Evolutionary conservation across 2,329 filamentous ascomycete species (phyloP), one percentile per base, ranked within the genome.

Genomic region (Colletotrichum neosansevieriae): DNA sequence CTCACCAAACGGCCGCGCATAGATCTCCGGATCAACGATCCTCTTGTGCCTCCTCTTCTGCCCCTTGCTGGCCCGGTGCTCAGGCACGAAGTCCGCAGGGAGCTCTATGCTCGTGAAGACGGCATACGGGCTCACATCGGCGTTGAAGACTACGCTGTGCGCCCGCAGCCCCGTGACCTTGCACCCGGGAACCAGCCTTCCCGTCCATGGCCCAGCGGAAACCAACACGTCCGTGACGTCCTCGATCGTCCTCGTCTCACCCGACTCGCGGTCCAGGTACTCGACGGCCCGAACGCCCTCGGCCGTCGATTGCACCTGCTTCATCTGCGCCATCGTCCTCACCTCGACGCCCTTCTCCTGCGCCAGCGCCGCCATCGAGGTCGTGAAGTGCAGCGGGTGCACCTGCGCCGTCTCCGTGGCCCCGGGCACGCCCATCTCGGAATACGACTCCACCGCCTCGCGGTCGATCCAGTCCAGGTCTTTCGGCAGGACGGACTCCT

Each of bases 331-430:
- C 10, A 90, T 89, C 49, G 91, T 84, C 34, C 88, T 83, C 60
- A 98, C 85, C 21, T 90, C 86, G 71, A 87, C 89, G 2, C 92
- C 92, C 29, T 85, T 86, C 58, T 92, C 88, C 63, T 87, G 81
- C 0, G 95, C 94, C 12, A 98, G 84, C 47, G 88, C 83, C 4
- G 92, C 93, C 79, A 98, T 97, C 15, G 90, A 85, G 0, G 89
- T 95, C 0, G 96, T 98, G 76, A 99, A 98, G 50, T 94, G 90
- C 70, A 91, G 92, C 0, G 96, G 96, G 75, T 99, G 95, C 3
- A 98, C 95, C 79, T 99, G 96, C 0, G 96, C 93, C 1, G 96
- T 98, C 70, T 94, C 92, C 1, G 86, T 86, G 0, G 89, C 88
- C 3, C 89, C 90, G 2, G 82, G 81, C 1, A 76, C 72, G 24